Evolutionary conservation across 371 early-diverging fungal genomes (phyloP), one percentile per base, ranked within the genome.

Genomic region (Dichotomocladium elegans): DNA sequence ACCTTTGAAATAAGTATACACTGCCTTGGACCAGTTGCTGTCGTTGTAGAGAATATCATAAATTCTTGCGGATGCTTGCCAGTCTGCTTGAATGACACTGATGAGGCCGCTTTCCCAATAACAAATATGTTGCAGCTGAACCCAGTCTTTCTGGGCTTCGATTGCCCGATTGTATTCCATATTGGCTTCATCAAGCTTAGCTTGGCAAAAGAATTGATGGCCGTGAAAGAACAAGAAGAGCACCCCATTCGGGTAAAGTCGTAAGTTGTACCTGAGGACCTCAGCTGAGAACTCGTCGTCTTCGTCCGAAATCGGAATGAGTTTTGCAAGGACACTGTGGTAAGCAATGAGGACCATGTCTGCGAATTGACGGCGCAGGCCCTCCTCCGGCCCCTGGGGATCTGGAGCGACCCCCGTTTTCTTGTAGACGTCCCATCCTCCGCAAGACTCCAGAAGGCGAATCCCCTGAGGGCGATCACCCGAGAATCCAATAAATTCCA

Each of bases 1-100:
- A 0, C 80, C 87, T 12, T 75, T 72, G 12, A 79, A 53, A 47
- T 88, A 90, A 2, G 72, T 67, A 63, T 86, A 88, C 6, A 82
- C 81, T 3, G 85, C 80, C 51, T 79, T 82, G 53, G 83, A 80
- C 90, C 89, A 89, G 50, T 82, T 79, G 57, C 82, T 87, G 46
- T 89, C 88, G 44, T 64, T 65, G 50, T 64, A 66, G 30, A 89
- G 60, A 0, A 64, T 66, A 11, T 67, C 74, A 57, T 74, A 85
- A 12, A 73, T 69, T 11, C 74, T 61, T n/a, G 60, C 61, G 0
- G 82, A 83, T 15, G 61, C 65, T 25, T 55, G 47, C 79, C 79
- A 88, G 26, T 79, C 63, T 2, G 64, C 60, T 34, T 79, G 53
- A 29, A 68, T 60, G 43, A 68, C 50, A 34, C 64, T 53, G 26